Base-by-base conservation (phyloP, 192 early-diverging fungal genomes). In the Umbelopsis sp. region DNA sequence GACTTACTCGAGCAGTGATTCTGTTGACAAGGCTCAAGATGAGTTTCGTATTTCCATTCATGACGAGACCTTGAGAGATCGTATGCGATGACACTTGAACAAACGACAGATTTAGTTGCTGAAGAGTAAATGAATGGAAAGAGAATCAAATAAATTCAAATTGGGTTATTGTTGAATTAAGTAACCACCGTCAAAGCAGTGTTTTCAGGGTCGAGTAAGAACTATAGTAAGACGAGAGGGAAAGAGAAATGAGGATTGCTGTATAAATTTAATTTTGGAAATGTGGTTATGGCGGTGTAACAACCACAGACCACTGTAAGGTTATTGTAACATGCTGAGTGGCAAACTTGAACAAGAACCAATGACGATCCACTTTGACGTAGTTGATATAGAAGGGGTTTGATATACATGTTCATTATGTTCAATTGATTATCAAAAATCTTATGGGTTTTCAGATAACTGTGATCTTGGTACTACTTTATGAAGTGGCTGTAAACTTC, bases 1-100 rank as follows among this genome's bases (percentile, higher is more conserved):
- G 2, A 62, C 53, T 66, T 76, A 76, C 74, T 67, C 65, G 59
- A 52, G 51, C 43, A 24, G 70, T 70, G 22, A 76, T 45, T 22
- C 74, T 59, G 31, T 71, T 76, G 29, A 76, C 70, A 38, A 76
- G 62, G 25, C 69, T 53, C 26, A 67, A n/a, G 34, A 76, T 76
- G 25, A 76, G 38, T 36, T 71, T 76, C 29, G 67, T 50, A 44
- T 71, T 71, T 14, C 69, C 26, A 50, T n/a, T 47, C 74, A 76
- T 71, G 51, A 32, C 45, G 24, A 12, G 38, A 44, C 25, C 25
- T 66, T 53, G 29, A 45, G 43, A 51, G 45, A 45, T 66, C 56
- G 38, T 41, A 11, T 41, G 38, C 38, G 38, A 62, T 62, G 56
- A 62, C 31, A 22, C 5, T 9, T 34, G n/a, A 49, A 2, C 4